Conservation (phyloP, 1,284 basidiomycete genomes). For the Cryptococcus sp. region DNA sequence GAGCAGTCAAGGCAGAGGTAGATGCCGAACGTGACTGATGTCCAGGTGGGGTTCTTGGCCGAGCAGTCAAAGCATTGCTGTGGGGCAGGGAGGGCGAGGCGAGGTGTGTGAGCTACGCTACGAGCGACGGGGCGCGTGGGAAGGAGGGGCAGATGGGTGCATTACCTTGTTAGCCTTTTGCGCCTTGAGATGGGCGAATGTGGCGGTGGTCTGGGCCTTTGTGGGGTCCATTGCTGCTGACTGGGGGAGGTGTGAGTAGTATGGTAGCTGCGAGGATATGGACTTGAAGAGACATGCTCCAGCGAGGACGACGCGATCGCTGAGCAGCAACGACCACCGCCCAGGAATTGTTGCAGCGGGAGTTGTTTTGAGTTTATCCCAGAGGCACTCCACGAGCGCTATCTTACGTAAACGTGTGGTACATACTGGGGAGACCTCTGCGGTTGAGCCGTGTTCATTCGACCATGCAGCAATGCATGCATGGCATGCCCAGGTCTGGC, state of each 20-base stretch:
- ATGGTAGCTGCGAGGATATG: background rate
- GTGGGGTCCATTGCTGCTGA: conserved; percentile 44
- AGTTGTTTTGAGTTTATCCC: no score
- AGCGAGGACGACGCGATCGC: no score
- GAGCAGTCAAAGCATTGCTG: conserved; percentile 96
- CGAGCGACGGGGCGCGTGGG: background rate
- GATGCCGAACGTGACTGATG: conserved; percentile 91
- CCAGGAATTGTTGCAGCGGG: background rate
- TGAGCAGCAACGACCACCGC: background rate
- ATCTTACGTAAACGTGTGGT: no score
- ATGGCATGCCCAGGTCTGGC: no score
- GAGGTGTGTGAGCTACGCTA: background rate
- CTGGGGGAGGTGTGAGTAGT: background rate
- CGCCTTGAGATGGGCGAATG: conserved; percentile 58
- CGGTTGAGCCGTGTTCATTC: no score
- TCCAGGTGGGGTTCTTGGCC: conserved; percentile 97
- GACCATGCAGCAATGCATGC: no score
- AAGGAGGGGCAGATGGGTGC: background rate
- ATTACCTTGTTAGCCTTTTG: conserved; percentile 87
- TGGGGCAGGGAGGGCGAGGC: background rate
- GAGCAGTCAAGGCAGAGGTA: conserved; percentile 99
- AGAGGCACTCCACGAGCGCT: no score
- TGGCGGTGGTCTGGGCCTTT: conserved; percentile 49
- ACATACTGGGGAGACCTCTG: no score
- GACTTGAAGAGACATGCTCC: background rate